A percentile compares a stretch with the other conserved stretches of the same genome.
Conservation (phyloP, 73 alveolate species). For the Symbiodinium natans region DNA sequence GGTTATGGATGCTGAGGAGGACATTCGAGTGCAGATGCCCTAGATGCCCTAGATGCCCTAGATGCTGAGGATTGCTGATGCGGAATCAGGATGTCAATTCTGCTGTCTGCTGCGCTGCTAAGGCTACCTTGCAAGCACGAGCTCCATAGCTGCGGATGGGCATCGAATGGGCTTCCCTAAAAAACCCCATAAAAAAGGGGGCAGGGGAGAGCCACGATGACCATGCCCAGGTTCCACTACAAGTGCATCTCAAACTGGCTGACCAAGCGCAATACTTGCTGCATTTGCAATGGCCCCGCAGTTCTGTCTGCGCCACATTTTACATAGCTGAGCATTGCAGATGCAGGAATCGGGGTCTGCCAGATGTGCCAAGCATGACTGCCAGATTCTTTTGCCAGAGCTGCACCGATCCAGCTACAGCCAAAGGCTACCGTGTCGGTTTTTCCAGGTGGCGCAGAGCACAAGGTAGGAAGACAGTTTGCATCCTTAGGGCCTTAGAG, state of each 20-base stretch:
- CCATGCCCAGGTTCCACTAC: conserved; percentile 80
- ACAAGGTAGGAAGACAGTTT: not conserved
- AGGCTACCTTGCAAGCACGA: conserved; percentile 89
- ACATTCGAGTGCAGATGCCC: conserved; percentile 42
- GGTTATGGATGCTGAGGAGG: conserved; percentile 84
- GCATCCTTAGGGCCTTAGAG: too few species aligned
- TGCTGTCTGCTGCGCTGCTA: not conserved
- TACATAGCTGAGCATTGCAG: conserved; percentile 4
- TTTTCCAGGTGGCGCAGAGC: not conserved
- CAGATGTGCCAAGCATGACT: conserved; percentile 15
- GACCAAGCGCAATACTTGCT: conserved; percentile 74
- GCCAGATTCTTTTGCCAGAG: not conserved
- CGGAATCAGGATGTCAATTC: too few species aligned
- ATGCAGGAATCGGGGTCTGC: conserved; percentile 13
- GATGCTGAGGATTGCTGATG: not conserved
- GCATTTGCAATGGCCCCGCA: conserved; percentile 89
- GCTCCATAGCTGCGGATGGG: not conserved
- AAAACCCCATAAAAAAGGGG: too few species aligned
- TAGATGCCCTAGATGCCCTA: not conserved
- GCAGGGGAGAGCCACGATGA: too few species aligned
- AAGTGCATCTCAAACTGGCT: conserved; percentile 93
- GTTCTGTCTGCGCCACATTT: conserved; percentile 83
- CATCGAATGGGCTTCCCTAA: not conserved
- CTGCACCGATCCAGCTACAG: conserved; percentile 25
- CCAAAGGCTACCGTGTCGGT: conserved; percentile 25